Conservation (phyloP, 495 filamentous ascomycete genomes). For the Penicillium ochrochloron region DNA sequence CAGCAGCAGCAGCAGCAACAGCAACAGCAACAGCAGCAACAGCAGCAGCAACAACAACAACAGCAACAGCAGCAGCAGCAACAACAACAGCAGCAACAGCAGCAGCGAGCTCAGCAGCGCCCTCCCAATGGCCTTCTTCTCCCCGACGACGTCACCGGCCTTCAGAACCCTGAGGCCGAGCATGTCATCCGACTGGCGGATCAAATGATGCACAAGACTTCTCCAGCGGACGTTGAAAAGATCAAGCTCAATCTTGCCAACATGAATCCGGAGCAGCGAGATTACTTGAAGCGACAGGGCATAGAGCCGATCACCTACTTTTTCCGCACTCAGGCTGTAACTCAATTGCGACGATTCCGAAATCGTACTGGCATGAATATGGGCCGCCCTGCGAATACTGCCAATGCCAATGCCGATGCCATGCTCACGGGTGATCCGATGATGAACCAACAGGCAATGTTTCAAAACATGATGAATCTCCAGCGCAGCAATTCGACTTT, state of each 20-base stretch:
- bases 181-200: constrained; percentile 49
- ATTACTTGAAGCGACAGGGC: constrained; percentile 42
- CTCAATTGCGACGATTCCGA: constrained; percentile 41
- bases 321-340: constrained; percentile 54
- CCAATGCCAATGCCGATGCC: constrained; percentile 41
- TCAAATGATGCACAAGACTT: constrained; percentile 45
- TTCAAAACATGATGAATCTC: constrained; percentile 51
- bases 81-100: constrained; percentile 35
- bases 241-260: constrained; percentile 48
- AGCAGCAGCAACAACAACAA: constrained; percentile 29
- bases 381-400: constrained; percentile 34
- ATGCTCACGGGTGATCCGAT: constrained; percentile 45
- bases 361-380: constrained; percentile 38
- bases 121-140: constrained; percentile 33
- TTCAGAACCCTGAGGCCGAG: constrained; percentile 48
- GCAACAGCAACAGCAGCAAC: constrained; percentile 38
- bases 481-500: constrained; percentile 48
- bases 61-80: constrained; percentile 41
- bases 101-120: constrained; percentile 42
- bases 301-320: constrained; percentile 55
- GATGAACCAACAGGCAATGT: constrained; percentile 50
- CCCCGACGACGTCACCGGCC: constrained; percentile 43
- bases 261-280: constrained; percentile 51
- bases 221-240: constrained; percentile 49
- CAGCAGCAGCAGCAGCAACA: constrained; percentile 30